Conservation (phyloP, 371 early-diverging fungal species). For the Neoconidiobolus thromboides region DNA sequence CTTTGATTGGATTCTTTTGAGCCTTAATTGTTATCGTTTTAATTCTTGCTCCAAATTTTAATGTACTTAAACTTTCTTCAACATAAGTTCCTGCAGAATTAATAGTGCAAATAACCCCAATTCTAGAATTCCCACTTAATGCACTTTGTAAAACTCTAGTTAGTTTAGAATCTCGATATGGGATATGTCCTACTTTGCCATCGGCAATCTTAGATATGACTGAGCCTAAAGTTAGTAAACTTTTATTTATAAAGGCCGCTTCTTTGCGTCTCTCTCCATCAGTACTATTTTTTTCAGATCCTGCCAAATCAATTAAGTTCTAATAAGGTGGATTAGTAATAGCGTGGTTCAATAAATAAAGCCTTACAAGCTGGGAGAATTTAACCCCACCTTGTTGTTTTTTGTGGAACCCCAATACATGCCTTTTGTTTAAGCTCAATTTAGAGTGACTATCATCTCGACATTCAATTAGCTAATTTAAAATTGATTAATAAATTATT, state of each 20-base stretch:
- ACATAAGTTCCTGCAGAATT: slow-evolving; percentile 33
- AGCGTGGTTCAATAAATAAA: background rate
- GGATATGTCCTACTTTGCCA: slow-evolving; percentile 39
- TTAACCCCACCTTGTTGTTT: slow-evolving; percentile 36
- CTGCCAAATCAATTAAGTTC: slow-evolving; percentile 87
- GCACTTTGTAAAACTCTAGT: slow-evolving; percentile 71
- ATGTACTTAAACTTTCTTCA: slow-evolving; percentile 65
- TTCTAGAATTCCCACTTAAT: slow-evolving; percentile 53
- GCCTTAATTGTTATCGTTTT: slow-evolving; percentile 47
- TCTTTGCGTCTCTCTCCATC: slow-evolving; percentile 69
- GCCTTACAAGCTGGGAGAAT: slow-evolving; percentile 36
- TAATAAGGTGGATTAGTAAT: slow-evolving; percentile 10
- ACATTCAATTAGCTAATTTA: slow-evolving; percentile 26
- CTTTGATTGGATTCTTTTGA: slow-evolving; percentile 43
- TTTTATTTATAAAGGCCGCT: slow-evolving; percentile 86
- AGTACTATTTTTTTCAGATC: slow-evolving; percentile 72
- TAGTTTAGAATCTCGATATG: slow-evolving; percentile 81
- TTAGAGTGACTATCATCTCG: slow-evolving; percentile 17
- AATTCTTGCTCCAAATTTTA: slow-evolving; percentile 71
- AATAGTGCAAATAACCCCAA: slow-evolving; percentile 63
- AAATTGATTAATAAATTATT: background rate
- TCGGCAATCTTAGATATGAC: slow-evolving; percentile 72
- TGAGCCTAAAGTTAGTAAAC: slow-evolving; percentile 66
- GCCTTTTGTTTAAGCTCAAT: slow-evolving; percentile 16
- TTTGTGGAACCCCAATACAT: slow-evolving; percentile 9